Conservation (phyloP, 306 rosid species). For the Trichosanthes cucumerina region DNA sequence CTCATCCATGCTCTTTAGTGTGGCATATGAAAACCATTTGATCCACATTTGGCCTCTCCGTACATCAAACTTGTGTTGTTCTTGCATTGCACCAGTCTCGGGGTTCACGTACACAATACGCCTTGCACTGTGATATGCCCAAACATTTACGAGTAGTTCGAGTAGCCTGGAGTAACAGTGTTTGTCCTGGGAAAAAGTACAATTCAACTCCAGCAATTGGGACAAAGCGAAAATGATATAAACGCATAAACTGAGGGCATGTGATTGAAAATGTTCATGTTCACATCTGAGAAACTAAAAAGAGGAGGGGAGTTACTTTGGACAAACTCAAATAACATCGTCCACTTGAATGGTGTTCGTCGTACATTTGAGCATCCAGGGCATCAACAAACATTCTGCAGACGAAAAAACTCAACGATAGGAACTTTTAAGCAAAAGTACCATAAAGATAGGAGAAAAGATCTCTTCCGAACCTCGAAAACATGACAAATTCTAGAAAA, state of each 20-base stretch:
- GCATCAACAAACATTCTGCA: conserved; percentile 94
- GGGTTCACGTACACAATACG: conserved; percentile 74
- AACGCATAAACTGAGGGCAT: not conserved
- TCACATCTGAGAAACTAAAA: not conserved
- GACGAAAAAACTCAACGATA: not conserved
- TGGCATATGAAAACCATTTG: conserved; percentile 62
- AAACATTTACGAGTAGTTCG: conserved; percentile 70
- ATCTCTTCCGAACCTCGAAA: conserved; percentile 55
- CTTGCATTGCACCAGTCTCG: conserved; percentile 67
- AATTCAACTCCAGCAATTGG: not conserved
- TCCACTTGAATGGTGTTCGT: conserved; percentile 67
- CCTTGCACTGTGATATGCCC: conserved; percentile 95
- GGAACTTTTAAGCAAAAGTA: not conserved
- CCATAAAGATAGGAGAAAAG: not conserved
- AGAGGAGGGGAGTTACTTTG: conserved; percentile 37
- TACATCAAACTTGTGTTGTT: conserved; percentile 58
- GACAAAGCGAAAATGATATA: not conserved
- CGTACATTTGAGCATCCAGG: conserved; percentile 66
- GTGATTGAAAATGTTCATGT: not conserved
- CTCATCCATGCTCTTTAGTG: conserved; percentile 85
- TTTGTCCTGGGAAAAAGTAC: conserved; percentile 51
- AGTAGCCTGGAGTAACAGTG: conserved; percentile 84
- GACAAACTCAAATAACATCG: conserved; percentile 68
- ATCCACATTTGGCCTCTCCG: conserved; percentile 86
- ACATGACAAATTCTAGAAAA: conserved; percentile 89